A percentile compares a stretch with the other conserved stretches of the same genome.
Conservation (phyloP, 441 rosid genomes). For the Erodium moschatum region DNA sequence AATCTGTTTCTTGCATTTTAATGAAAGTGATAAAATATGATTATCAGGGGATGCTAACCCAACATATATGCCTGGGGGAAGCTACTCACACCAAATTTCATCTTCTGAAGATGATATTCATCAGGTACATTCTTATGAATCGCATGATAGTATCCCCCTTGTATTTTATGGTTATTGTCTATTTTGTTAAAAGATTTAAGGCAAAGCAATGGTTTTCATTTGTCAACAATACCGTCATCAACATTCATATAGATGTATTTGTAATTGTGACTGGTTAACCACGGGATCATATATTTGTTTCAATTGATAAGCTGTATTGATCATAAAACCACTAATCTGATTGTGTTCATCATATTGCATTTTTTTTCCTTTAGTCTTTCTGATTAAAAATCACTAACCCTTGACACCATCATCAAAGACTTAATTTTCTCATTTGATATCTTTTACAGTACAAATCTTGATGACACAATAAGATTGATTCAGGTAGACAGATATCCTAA, state of each 20-base stretch:
- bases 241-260: background rate
- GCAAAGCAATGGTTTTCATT: background rate
- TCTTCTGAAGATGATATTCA: slow-evolving; percentile 22
- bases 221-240: background rate
- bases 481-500: slow-evolving; percentile 45
- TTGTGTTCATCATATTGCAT: background rate
- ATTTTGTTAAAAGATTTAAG: background rate
- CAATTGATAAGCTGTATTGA: background rate
- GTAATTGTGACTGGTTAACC: background rate
- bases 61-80: slow-evolving; percentile 22
- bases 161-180: background rate
- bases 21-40: slow-evolving; percentile 22
- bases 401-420: background rate
- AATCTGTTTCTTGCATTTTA: slow-evolving; percentile 16
- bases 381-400: background rate
- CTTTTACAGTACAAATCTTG: background rate
- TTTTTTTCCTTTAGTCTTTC: background rate
- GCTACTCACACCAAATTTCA: slow-evolving; percentile 21
- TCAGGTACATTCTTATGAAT: slow-evolving; percentile 28
- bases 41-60: slow-evolving; percentile 33
- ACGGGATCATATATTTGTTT: background rate
- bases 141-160: background rate
- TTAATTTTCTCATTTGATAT: background rate
- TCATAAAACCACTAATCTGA: background rate
- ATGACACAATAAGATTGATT: slow-evolving; percentile 24